Percentiles rank a stretch among this genome's conserved stretches.
These are phyloP conservation scores for Nemania bipapillata DNA, from an alignment of 2,329 filamentous ascomycete genomes.

Conservation along the genomic window DNA sequence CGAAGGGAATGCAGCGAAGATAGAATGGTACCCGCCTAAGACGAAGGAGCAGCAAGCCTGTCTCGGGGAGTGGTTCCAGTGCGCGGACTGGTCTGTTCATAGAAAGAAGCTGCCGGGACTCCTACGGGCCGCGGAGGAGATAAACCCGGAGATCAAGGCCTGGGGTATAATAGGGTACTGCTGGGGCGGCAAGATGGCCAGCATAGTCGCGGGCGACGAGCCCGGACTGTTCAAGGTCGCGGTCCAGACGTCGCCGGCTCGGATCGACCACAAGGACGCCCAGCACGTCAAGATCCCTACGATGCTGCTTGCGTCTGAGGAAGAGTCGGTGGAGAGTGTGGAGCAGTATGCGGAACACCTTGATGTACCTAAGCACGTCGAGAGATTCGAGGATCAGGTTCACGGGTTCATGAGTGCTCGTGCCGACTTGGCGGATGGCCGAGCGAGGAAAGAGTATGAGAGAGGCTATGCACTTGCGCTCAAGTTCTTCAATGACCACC, in stretches of 20 bases:
- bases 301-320: conserved; percentile 69
- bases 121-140: conserved; percentile 61
- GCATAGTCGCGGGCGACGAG: conserved; percentile 60
- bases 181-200: conserved; percentile 73
- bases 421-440: conserved; percentile 64
- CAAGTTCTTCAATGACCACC: conserved; percentile 65
- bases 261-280: conserved; percentile 69
- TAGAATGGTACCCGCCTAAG: conserved; percentile 69
- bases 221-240: conserved; percentile 61
- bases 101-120: conserved; percentile 62
- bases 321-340: conserved; percentile 66
- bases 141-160: conserved; percentile 64
- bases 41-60: conserved; percentile 69
- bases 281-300: conserved; percentile 45
- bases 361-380: conserved; percentile 65
- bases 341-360: conserved; percentile 64
- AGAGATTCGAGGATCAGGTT: conserved; percentile 70
- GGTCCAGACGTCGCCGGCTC: conserved; percentile 66
- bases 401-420: conserved; percentile 78
- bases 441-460: conserved; percentile 68
- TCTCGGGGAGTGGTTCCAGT: conserved; percentile 67
- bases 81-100: conserved; percentile 58
- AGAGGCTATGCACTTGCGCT: conserved; percentile 68
- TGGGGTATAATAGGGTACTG: conserved; percentile 71
- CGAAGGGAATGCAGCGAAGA: conserved; percentile 71